These are phyloP conservation scores for Monascus ruber DNA, from an alignment of 2,329 filamentous ascomycete genomes.

Conservation along the genomic window DNA sequence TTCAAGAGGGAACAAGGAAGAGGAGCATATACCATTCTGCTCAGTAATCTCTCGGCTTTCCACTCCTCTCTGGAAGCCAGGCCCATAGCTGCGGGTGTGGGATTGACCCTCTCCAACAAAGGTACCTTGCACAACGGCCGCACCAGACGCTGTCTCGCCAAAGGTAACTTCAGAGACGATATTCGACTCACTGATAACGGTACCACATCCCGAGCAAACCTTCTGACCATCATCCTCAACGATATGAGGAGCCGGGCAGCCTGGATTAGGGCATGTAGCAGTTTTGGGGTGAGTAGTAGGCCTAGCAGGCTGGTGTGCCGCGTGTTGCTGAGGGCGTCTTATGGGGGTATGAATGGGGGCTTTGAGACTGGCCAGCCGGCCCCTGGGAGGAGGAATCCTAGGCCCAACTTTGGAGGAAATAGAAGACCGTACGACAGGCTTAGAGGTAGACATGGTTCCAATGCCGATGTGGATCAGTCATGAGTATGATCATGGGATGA, in stretches of 20 bases:
- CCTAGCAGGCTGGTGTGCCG: slow-evolving; percentile 18
- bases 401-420: slow-evolving; percentile 15
- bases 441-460: slow-evolving; percentile 20
- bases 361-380: slow-evolving; percentile 30
- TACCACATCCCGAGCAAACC: slow-evolving; percentile 74
- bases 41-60: slow-evolving; percentile 39
- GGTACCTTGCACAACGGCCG: slow-evolving; percentile 80
- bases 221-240: slow-evolving; percentile 37
- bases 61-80: slow-evolving; percentile 33
- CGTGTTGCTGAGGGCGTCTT: slow-evolving; percentile 23
- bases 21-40: slow-evolving; percentile 21
- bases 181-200: slow-evolving; percentile 70
- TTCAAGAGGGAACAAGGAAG: too few relatives aligned
- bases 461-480: neutral
- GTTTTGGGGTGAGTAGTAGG: slow-evolving; percentile 28
- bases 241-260: slow-evolving; percentile 25
- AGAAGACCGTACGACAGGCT: slow-evolving; percentile 22
- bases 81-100: slow-evolving; percentile 52
- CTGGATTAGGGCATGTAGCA: slow-evolving; percentile 33
- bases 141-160: slow-evolving; percentile 74
- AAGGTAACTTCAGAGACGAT: slow-evolving; percentile 90
- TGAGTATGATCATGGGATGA: too few relatives aligned
- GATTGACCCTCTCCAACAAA: slow-evolving; percentile 80
- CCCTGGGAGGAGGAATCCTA: slow-evolving; percentile 18
- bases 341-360: slow-evolving; percentile 26